These are phyloP conservation scores for Coniochaeta sp. DNA, from an alignment of 2,329 filamentous ascomycete genomes.

Conservation along the genomic window DNA sequence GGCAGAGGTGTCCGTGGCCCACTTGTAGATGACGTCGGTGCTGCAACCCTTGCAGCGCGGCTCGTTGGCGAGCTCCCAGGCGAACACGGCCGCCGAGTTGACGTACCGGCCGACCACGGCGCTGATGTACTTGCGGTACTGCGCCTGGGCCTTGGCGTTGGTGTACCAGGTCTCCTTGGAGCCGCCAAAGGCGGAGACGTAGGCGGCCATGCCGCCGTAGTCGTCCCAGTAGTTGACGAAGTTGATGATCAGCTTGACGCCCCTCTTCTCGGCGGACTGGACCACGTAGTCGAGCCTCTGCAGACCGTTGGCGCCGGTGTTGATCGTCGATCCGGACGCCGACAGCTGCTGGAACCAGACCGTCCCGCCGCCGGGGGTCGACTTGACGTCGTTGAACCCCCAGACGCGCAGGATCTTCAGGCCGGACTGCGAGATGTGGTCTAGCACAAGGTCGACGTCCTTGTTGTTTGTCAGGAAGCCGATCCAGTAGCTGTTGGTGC, in stretches of 20 bases:
- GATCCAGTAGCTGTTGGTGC: constrained; percentile 50
- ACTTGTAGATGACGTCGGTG: constrained; percentile 48
- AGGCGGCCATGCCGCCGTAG: constrained; percentile 56
- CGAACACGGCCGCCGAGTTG: constrained; percentile 36
- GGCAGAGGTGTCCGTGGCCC: constrained; percentile 46
- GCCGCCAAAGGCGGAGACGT: constrained; percentile 46
- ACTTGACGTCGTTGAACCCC: constrained; percentile 55
- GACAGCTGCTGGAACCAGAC: constrained; percentile 49
- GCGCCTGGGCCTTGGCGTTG: constrained; percentile 34
- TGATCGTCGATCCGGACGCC: constrained; percentile 46
- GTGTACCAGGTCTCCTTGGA: constrained; percentile 46
- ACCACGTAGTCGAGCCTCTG: constrained; percentile 60
- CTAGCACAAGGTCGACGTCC: constrained; percentile 45
- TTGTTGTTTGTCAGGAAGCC: constrained; percentile 41
- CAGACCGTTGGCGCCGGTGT: constrained; percentile 54
- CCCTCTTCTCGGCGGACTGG: constrained; percentile 46
- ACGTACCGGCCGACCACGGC: constrained; percentile 37
- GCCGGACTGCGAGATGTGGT: constrained; percentile 39
- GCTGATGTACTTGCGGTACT: constrained; percentile 42
- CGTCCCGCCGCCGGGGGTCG: constrained; percentile 22
- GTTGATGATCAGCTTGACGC: constrained; percentile 56
- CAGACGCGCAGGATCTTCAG: constrained; percentile 52
- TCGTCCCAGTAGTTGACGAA: constrained; percentile 66
- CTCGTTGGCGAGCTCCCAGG: constrained; percentile 47
- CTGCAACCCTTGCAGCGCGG: constrained; percentile 54